Base-by-base conservation (phyloP, 106 monocot genomes). In the Phalaenopsis aphrodite region DNA sequence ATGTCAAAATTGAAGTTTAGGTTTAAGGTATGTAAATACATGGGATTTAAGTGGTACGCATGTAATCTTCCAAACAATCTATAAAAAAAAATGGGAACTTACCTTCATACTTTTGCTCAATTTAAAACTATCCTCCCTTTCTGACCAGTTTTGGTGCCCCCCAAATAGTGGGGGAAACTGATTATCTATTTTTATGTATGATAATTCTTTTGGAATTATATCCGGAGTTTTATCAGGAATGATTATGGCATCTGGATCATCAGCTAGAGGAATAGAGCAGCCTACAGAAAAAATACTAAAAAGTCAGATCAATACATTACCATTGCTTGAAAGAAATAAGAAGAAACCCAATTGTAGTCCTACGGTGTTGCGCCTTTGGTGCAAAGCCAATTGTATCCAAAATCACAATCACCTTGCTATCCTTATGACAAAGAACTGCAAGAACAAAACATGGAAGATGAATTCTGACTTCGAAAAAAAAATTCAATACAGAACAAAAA, bases 31-130 rank as follows among this genome's bases (percentile, higher is more conserved):
- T 30, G 30, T 30, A 30, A 30, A 30, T 30, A 30, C 30, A 30
- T 30, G 30, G 30, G 30, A 30, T 30, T 30, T 30, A 30, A 30
- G 30, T 30, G 30, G 30, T 30, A 30, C 30, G 30, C 30, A 30
- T 30, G 30, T 30, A 30, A 30, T 0, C 30, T 30, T 30, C 30
- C 30, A 30, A 30, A 24, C 76, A 49, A 36, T 48, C 4, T 74
- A 42, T 19, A 7, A 74, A 74, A 30, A 69, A 45, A 1, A 5
- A 72, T 67, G 42, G 8, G 39, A 77, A 7, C 55, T 65, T 84
- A 93, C 98, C 94, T 94, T 94, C 98, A 99, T 99, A 9, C 78
- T 88, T 87, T n/a, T 75, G 77, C 88, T 94, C 78, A 99, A 69
- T 66, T 94, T 94, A 72, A 93, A 99, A 45, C 91, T 94, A 23